A percentile compares a stretch with the other conserved stretches of the same genome.
Conservation (phyloP, 2,329 filamentous ascomycete genomes). For the Hyphodiscus sp. region DNA sequence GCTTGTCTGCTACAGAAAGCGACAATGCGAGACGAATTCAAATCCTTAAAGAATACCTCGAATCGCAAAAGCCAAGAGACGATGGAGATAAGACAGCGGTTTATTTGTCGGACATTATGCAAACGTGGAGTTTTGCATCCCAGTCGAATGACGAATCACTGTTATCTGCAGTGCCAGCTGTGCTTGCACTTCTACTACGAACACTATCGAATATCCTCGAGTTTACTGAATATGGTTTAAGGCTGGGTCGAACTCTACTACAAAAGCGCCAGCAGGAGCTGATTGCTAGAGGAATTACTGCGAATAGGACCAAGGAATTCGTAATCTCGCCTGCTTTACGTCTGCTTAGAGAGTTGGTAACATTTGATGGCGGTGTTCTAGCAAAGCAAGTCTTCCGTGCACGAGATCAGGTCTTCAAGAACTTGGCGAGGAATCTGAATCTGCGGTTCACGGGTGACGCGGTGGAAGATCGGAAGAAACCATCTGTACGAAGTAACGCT, state of each 20-base stretch:
- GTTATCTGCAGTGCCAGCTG: conserved; percentile 72
- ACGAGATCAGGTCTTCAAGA: conserved; percentile 72
- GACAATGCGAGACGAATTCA: conserved; percentile 42
- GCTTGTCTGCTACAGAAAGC: conserved; percentile 47
- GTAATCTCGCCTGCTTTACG: conserved; percentile 84
- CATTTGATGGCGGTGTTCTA: conserved; percentile 76
- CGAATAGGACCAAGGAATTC: conserved; percentile 77
- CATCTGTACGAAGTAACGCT: conserved; percentile 77
- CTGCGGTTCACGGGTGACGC: conserved; percentile 54
- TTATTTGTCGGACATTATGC: conserved; percentile 73
- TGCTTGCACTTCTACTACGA: conserved; percentile 75
- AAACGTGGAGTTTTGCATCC: conserved; percentile 80
- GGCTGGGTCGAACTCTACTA: conserved; percentile 74
- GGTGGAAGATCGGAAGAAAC: conserved; percentile 59
- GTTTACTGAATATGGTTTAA: conserved; percentile 66
- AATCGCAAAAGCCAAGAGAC: conserved; percentile 44
- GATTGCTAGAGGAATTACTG: conserved; percentile 69
- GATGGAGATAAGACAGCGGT: conserved; percentile 50
- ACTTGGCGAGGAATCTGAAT: conserved; percentile 72
- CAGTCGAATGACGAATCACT: conserved; percentile 75
- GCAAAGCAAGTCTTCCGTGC: conserved; percentile 72
- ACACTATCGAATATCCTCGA: conserved; percentile 69
- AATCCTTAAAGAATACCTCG: conserved; percentile 66
- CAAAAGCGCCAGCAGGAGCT: conserved; percentile 76
- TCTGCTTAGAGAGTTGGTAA: conserved; percentile 77